A percentile compares a stretch with the other conserved stretches of the same genome.
These are phyloP conservation scores for Cercis canadensis DNA, from an alignment of 306 rosid genomes.

Conservation along the genomic window DNA sequence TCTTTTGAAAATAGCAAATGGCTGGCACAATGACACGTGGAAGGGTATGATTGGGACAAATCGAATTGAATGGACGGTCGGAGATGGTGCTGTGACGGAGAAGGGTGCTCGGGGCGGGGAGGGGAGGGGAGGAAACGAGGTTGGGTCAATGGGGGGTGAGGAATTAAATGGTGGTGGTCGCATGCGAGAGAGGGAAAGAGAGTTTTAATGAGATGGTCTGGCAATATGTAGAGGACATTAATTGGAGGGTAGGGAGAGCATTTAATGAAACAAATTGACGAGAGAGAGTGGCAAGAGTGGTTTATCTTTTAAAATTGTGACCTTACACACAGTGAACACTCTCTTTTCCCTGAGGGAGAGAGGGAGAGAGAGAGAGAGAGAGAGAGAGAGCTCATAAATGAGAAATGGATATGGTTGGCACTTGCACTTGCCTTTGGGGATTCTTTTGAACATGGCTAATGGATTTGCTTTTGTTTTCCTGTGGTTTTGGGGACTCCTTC, in stretches of 20 bases:
- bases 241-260: slow-evolving; percentile 40
- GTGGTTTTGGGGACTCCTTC: no score
- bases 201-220: slow-evolving; percentile 52
- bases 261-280: slow-evolving; percentile 41
- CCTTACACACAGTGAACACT: neutral
- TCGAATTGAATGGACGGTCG: slow-evolving; percentile 44
- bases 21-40: slow-evolving; percentile 59
- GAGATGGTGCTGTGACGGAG: slow-evolving; percentile 35
- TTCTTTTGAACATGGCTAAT: no score
- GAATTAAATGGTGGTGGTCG: slow-evolving; percentile 53
- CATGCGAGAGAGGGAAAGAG: slow-evolving; percentile 32
- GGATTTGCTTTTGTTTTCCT: no score
- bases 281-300: neutral
- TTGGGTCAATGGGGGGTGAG: slow-evolving; percentile 31
- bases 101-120: neutral
- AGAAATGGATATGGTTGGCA: no score
- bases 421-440: no score
- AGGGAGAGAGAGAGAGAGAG: no score
- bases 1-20: neutral
- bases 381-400: no score
- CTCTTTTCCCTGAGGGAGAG: no score
- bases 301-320: no score
- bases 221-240: slow-evolving; percentile 49
- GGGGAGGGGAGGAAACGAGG: neutral
- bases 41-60: slow-evolving; percentile 17